Percentiles rank a stretch among this genome's conserved stretches.
Conservation (phyloP, 1,139 yeast genomes). For the Blastobotrys arbuscula region DNA sequence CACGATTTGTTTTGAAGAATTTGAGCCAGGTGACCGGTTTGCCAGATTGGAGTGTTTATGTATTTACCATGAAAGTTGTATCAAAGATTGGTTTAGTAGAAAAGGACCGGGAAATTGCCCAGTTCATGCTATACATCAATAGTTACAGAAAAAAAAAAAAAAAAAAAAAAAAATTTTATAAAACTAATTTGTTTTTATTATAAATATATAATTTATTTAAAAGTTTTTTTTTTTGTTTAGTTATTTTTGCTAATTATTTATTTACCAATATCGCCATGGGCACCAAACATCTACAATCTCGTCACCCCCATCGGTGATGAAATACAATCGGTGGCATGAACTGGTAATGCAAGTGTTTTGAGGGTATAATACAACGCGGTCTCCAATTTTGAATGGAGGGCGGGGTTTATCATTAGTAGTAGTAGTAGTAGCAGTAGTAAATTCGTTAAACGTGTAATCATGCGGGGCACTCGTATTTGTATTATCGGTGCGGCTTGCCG, state of each 20-base stretch:
- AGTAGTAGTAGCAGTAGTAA: not conserved
- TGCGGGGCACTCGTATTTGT: not conserved
- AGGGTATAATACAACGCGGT: conserved; percentile 51
- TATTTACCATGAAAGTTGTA: conserved; percentile 86
- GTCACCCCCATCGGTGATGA: conserved; percentile 44
- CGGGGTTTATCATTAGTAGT: not conserved
- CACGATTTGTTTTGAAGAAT: conserved; percentile 87
- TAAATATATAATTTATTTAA: not conserved
- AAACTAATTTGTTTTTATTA: not conserved
- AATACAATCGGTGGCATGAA: conserved; percentile 55
- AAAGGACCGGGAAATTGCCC: conserved; percentile 87
- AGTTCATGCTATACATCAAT: conserved; percentile 51
- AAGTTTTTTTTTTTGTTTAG: not conserved
- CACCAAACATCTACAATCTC: conserved; percentile 61
- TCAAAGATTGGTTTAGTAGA: conserved; percentile 81
- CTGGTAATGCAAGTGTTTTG: conserved; percentile 73
- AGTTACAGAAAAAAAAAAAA: not conserved
- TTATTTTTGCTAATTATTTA: too few relatives aligned
- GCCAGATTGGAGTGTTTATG: conserved; percentile 93
- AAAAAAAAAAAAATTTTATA: conserved; percentile 13
- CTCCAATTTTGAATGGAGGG: conserved; percentile 44
- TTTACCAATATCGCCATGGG: conserved; percentile 54
- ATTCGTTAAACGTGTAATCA: not conserved
- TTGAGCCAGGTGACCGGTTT: conserved; percentile 78
- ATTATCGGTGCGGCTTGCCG: not conserved